Evolutionary conservation across 2,329 filamentous ascomycete genomes (phyloP), one percentile per base, ranked within the genome.

Genomic region (Ilyonectria destructans): DNA sequence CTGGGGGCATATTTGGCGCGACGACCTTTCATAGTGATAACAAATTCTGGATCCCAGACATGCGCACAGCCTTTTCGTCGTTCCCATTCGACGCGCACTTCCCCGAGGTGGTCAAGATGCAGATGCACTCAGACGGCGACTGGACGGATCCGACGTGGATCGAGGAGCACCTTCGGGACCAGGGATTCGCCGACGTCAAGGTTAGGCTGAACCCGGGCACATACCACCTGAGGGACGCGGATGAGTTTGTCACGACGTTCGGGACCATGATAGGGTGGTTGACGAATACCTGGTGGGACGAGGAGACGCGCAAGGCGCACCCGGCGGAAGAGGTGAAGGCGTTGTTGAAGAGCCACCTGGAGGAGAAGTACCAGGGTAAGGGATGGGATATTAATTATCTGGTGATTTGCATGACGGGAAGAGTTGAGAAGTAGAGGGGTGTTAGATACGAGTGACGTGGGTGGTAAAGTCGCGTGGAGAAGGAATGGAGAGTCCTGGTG

Each of bases 91-190:
- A 80, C 0, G 79, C 82, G 0, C 80, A 82, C 5, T 77, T 82
- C 33, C 79, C 82, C 0, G 62, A 75, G 15, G 63, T 72, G 6
- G 48, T 83, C 23, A 76, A 78, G 0, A 80, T 84, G 81, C 82
- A 84, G 57, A 76, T 80, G 29, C 82, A 86, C 62, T 60, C 73
- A 1, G 80, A 81, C 58, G 79, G 80, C 2, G 71, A 79, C 31
- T 86, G 84, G 83, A 71, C 78, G 21, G 80, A 84, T 13, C 74
- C 79, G 3, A 75, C 76, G 3, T 85, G 83, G 79, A 67, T 86
- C 21, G 75, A 79, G 55, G 55, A 67, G 10, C 80, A 83, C 33
- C 75, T 86, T 1, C 62, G 59, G 19, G 68, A 69, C 4, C 70
- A 78, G n/a, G 82, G 83, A 0, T 79, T 86, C n/a, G 57, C 75